Evolutionary conservation across 495 filamentous ascomycete genomes (phyloP), one percentile per base, ranked within the genome.

Genomic region (Terfezia claveryi): DNA sequence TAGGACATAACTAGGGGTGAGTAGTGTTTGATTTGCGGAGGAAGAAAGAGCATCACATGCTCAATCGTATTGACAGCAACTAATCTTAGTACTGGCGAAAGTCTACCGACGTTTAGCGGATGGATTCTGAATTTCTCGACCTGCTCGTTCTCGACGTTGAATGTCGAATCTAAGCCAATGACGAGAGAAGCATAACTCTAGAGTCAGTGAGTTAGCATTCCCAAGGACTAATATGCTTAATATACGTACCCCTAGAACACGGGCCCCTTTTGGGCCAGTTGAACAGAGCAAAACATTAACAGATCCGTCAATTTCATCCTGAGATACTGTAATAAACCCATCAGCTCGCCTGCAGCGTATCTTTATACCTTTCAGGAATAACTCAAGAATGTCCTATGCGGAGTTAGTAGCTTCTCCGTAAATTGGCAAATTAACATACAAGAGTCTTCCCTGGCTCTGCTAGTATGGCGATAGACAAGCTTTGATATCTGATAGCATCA

Each of bases 161-260:
- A 64, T 5, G 58, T 64, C 36, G 62, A 61, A 36, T 64, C 62
- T 56, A 64, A 61, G 5, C 62, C 62, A 55, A 64, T 64, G 36
- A 64, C 53, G 41, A 61, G 54, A 57, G 64, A 46, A 20, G 38
- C 46, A 17, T 55, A n/a, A 23, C 14, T 50, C 38, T 55, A 8
- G 12, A n/a, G 17, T 10, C 11, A 50, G 23, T 55, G 41, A 46
- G 41, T 46, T 14, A 55, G 38, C 41, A 17, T 36, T 8, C 38
- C 8, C 3, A 36, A 54, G 41, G 6, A 55, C 9, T 50, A 4
- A n/a, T 36, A 23, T 10, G 2, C 14, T 50, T 12, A 8, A 20
- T 49, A 55, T 16, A 53, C 62, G 55, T 38, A 63, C 62, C 17
- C 44, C 53, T 8, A 64, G 61, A 58, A 55, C 56, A 5, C 62